Percentiles rank a stretch among this genome's conserved stretches.
These are phyloP conservation scores for Rhodotorula sp. DNA, from an alignment of 1,284 basidiomycete genomes.

Conservation along the genomic window DNA sequence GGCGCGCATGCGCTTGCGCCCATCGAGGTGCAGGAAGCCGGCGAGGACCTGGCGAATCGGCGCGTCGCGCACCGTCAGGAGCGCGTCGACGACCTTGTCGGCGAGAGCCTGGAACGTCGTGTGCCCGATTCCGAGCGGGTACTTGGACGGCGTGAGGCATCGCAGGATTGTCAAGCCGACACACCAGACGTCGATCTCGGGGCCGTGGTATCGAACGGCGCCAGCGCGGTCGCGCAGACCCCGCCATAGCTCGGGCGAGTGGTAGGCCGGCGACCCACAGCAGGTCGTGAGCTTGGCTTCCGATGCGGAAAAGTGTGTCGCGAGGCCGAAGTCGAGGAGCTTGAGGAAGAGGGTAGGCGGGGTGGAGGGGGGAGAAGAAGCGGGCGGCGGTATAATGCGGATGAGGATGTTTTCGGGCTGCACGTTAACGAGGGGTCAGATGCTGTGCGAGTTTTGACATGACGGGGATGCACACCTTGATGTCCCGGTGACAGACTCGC, in stretches of 20 bases:
- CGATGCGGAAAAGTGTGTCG: slow-evolving; percentile 59
- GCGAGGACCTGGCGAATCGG: slow-evolving; percentile 52
- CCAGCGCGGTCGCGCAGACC: slow-evolving; percentile 57
- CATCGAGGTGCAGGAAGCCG: slow-evolving; percentile 56
- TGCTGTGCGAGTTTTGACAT: not conserved
- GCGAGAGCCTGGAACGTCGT: slow-evolving; percentile 54
- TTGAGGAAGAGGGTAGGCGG: slow-evolving; percentile 49
- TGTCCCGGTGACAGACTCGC: slow-evolving; percentile 59
- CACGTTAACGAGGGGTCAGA: not conserved
- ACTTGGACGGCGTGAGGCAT: slow-evolving; percentile 56
- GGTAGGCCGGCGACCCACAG: slow-evolving; percentile 54
- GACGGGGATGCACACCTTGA: slow-evolving; percentile 52
- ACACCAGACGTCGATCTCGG: slow-evolving; percentile 62
- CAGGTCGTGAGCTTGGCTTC: slow-evolving; percentile 60
- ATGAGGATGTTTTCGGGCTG: slow-evolving; percentile 54
- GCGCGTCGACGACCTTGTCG: slow-evolving; percentile 51
- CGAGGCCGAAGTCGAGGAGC: slow-evolving; percentile 60
- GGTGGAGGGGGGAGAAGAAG: slow-evolving; percentile 17
- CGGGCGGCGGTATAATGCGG: slow-evolving; percentile 51
- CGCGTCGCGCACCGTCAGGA: slow-evolving; percentile 52
- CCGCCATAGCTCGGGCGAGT: slow-evolving; percentile 59
- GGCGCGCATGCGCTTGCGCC: slow-evolving; percentile 53
- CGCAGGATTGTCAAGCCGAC: slow-evolving; percentile 59
- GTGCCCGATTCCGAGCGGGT: slow-evolving; percentile 59
- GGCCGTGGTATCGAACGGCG: slow-evolving; percentile 57